Evolutionary conservation across 164 flowering plant genomes (phyloP).

Genomic region (Saururus chinensis): DNA sequence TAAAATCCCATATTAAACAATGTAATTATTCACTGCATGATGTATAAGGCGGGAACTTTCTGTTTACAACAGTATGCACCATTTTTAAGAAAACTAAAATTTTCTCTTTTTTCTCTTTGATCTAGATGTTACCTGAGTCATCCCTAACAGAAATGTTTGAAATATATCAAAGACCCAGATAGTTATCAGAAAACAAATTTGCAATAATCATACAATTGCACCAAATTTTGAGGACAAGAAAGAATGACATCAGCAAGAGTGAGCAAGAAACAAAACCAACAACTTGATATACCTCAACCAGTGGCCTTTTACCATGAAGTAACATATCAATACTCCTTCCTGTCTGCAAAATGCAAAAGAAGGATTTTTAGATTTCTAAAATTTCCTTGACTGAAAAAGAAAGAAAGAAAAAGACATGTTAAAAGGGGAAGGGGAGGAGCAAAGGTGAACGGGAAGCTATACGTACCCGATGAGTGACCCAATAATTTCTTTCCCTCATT

Average conservation of each 20-base stretch:
- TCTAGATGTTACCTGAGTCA: too few species aligned
- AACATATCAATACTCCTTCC: slow-evolving; percentile 50
- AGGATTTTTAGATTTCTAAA: background rate
- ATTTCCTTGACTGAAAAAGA: background rate
- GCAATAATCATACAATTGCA: background rate
- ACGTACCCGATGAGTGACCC: slow-evolving; percentile 63
- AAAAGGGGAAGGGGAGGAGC: too few species aligned
- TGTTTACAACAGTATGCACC: too few species aligned
- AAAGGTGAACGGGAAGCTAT: background rate
- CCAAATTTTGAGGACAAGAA: background rate
- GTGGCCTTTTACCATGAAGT: slow-evolving; percentile 41
- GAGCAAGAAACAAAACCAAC: background rate
- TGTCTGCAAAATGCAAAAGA: slow-evolving; percentile 26
- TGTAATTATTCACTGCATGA: too few species aligned
- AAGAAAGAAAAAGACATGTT: background rate
- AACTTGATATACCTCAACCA: slow-evolving; percentile 44
- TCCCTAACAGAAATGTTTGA: too few species aligned
- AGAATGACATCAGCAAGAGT: background rate
- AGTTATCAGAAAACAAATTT: too few species aligned
- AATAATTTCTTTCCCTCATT: slow-evolving; percentile 62
- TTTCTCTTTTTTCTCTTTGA: background rate
- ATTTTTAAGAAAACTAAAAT: too few species aligned
- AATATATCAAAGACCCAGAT: too few species aligned
- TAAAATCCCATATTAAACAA: too few species aligned
- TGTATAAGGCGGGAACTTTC: too few species aligned